A percentile compares a stretch with the other conserved stretches of the same genome.
Evolutionary conservation across 192 early-diverging fungal genomes (phyloP).

Genomic region (Coemansia sp.): DNA sequence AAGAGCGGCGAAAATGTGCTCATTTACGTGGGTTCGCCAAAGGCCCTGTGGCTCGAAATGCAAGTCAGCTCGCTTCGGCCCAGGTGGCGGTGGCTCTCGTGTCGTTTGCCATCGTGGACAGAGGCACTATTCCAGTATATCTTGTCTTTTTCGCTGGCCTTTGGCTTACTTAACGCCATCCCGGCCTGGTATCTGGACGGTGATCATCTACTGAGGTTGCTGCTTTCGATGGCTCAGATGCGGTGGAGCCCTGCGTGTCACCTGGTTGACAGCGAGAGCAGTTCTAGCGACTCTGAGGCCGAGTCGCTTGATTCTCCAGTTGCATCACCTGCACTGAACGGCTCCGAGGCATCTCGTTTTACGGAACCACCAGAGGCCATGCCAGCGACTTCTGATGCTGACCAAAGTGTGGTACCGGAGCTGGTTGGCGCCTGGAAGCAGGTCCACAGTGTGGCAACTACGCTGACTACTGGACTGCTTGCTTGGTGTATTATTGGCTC

Average conservation of each 20-base stretch:
- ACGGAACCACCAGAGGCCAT: neutral
- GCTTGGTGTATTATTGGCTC: slow-evolving; percentile 36
- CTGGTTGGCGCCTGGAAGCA: neutral
- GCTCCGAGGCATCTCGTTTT: neutral
- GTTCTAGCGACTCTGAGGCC: neutral
- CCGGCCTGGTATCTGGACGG: slow-evolving; percentile 44
- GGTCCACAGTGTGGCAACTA: neutral
- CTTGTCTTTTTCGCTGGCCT: slow-evolving; percentile 38
- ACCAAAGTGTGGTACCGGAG: neutral
- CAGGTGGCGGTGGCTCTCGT: slow-evolving; percentile 14
- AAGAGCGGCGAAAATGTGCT: neutral
- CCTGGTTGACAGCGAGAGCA: neutral
- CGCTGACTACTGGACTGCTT: slow-evolving; percentile 23
- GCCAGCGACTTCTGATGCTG: neutral
- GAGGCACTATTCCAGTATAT: slow-evolving; percentile 39
- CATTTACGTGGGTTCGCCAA: slow-evolving; percentile 30
- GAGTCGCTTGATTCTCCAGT: neutral
- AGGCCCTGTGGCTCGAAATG: slow-evolving; percentile 34
- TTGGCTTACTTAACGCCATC: slow-evolving; percentile 37
- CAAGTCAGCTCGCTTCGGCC: slow-evolving; percentile 36
- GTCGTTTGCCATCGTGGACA: slow-evolving; percentile 13
- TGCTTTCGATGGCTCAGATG: slow-evolving; percentile 7
- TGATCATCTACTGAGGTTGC: slow-evolving; percentile 21
- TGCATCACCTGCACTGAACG: neutral
- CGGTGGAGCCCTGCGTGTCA: neutral